Evolutionary conservation across 78 protist genomes (phyloP).

Genomic region (Paulinella micropora): DNA sequence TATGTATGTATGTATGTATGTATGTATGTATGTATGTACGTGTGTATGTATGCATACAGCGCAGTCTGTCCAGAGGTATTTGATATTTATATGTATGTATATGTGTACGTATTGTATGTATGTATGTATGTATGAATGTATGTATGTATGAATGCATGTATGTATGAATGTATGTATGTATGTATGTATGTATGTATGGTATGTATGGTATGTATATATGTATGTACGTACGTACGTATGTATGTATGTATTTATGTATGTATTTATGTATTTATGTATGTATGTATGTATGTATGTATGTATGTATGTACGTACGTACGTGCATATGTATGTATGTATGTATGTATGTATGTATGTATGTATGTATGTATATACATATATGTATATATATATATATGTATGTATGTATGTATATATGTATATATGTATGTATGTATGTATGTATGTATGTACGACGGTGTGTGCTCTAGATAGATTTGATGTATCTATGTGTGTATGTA

Average conservation of each 20-base stretch:
- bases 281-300: not conserved
- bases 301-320: not conserved
- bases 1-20: not conserved
- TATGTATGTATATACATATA: not conserved
- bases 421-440: not conserved
- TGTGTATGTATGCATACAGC: not conserved
- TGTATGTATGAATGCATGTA: too few relatives aligned
- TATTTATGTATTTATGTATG: not conserved
- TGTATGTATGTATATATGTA: not conserved
- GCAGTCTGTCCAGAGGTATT: not conserved
- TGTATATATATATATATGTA: not conserved
- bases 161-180: too few relatives aligned
- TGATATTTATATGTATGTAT: not conserved
- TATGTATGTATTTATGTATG: not conserved
- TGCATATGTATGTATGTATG: not conserved
- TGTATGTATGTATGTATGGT: not conserved
- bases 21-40: not conserved
- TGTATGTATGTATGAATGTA: not conserved
- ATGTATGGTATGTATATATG: not conserved
- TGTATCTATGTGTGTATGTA: too few relatives aligned
- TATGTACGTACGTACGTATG: not conserved
- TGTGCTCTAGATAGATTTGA: not conserved
- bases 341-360: not conserved
- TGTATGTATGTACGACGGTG: not conserved
- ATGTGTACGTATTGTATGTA: not conserved